Conservation (phyloP, 2,329 filamentous ascomycete species). For the Calonectria hongkongensis region DNA sequence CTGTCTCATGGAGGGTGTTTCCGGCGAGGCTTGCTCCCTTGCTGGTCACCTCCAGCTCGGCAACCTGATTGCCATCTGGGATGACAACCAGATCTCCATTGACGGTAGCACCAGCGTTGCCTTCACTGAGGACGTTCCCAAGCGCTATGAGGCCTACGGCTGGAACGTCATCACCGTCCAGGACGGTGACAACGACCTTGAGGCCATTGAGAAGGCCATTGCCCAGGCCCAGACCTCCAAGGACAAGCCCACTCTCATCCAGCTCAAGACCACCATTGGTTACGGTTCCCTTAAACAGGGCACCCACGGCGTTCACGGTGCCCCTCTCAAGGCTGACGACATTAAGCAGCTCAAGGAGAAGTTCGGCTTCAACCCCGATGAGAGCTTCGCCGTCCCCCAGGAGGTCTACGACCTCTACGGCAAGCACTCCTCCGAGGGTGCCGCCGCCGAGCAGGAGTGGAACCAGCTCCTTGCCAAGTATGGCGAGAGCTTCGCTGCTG, state of each 20-base stretch:
- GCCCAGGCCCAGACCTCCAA: conserved; percentile 89
- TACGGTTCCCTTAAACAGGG: conserved; percentile 95
- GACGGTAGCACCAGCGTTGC: conserved; percentile 97
- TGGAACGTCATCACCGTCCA: conserved; percentile 92
- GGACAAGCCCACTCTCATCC: conserved; percentile 98
- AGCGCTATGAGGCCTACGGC: conserved; percentile 97
- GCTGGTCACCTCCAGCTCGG: conserved; percentile 98
- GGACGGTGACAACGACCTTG: conserved; percentile 92
- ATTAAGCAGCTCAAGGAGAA: conserved; percentile 94
- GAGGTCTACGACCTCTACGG: conserved; percentile 94
- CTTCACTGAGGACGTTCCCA: conserved; percentile 96
- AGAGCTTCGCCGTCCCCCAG: conserved; percentile 95
- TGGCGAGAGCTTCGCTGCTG: conserved; percentile 82
- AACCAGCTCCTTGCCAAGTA: conserved; percentile 95
- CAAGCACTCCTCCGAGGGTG: conserved; percentile 90
- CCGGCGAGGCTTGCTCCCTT: conserved; percentile 91
- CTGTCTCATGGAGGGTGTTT: conserved; percentile 98
- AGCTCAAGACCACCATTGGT: conserved; percentile 97
- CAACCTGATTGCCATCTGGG: conserved; percentile 97
- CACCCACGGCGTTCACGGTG: conserved; percentile 96
- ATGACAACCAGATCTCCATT: conserved; percentile 98
- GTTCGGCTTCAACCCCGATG: conserved; percentile 96
- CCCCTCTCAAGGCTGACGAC: conserved; percentile 95
- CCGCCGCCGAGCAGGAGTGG: conserved; percentile 95
- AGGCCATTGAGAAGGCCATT: conserved; percentile 91